Evolutionary conservation across 371 early-diverging fungal species (phyloP).

Genomic region (Mortierella polycephala): DNA sequence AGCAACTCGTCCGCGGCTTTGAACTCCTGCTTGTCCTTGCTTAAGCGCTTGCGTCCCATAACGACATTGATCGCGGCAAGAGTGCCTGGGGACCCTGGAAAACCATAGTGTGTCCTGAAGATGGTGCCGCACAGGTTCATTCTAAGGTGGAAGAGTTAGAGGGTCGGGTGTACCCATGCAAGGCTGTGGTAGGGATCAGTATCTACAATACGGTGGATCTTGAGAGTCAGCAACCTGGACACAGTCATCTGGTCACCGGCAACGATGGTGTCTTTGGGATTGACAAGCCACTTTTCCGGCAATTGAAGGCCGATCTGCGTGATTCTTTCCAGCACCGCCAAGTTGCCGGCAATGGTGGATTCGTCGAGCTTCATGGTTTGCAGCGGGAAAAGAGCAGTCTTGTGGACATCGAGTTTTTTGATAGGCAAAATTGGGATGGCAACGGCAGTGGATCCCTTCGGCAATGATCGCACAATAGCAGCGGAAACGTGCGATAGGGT

Average conservation of each 20-base stretch:
- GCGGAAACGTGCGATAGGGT: slow-evolving; percentile 2
- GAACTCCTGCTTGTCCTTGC: slow-evolving; percentile 14
- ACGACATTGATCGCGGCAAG: slow-evolving; percentile 4
- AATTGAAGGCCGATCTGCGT: slow-evolving; percentile 1
- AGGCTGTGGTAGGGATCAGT: slow-evolving; percentile 10
- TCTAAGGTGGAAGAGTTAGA: slow-evolving; percentile 23
- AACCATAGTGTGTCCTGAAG: slow-evolving; percentile 20
- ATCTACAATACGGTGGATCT: slow-evolving; percentile 4
- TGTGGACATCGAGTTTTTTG: background rate
- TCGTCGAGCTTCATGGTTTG: slow-evolving; percentile 12
- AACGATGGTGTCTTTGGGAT: slow-evolving; percentile 9
- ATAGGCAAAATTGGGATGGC: slow-evolving; percentile 11
- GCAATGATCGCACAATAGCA: slow-evolving; percentile 10
- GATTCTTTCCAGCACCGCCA: slow-evolving; percentile 11
- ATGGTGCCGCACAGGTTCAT: slow-evolving; percentile 24
- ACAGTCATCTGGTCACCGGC: slow-evolving; percentile 24
- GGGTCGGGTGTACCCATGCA: slow-evolving; percentile 13
- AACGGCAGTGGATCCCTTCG: slow-evolving; percentile 7
- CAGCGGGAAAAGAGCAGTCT: slow-evolving; percentile 15
- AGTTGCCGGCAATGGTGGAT: slow-evolving; percentile 14
- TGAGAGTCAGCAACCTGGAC: slow-evolving; percentile 10
- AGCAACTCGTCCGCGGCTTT: slow-evolving; percentile 15
- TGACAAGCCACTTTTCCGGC: slow-evolving; percentile 9
- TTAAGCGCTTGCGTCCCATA: slow-evolving; percentile 6
- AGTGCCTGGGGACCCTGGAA: slow-evolving; percentile 2